phyloP scores from a whole-genome alignment of 2,329 filamentous ascomycete species.

The Talaromyces sp. region DNA sequence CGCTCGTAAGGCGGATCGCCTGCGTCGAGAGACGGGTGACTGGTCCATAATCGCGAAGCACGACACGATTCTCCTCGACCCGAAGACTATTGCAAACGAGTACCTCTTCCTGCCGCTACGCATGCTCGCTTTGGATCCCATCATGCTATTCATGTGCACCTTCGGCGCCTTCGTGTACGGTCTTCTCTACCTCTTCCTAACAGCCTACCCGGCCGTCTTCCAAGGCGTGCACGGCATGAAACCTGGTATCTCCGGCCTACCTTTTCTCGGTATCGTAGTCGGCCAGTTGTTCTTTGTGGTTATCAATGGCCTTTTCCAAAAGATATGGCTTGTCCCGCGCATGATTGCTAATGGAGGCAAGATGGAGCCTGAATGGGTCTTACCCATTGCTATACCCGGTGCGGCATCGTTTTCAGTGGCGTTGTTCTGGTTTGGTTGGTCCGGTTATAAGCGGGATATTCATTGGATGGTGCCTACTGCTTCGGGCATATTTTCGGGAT shows the following conservation, averaged over 20 bases:
- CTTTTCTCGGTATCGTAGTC: slow-evolving; percentile 50
- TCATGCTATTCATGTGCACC: slow-evolving; percentile 49
- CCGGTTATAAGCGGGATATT: slow-evolving; percentile 47
- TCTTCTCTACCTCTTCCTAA: slow-evolving; percentile 48
- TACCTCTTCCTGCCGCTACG: slow-evolving; percentile 50
- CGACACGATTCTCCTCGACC: slow-evolving; percentile 31
- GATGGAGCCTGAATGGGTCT: slow-evolving; percentile 48
- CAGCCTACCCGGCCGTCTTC: slow-evolving; percentile 53
- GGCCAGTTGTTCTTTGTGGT: slow-evolving; percentile 39
- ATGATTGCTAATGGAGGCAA: slow-evolving; percentile 40
- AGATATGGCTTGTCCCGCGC: slow-evolving; percentile 31
- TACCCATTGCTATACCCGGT: slow-evolving; percentile 56
- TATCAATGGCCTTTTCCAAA: slow-evolving; percentile 44
- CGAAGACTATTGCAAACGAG: slow-evolving; percentile 36
- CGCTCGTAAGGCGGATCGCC: slow-evolving; percentile 35
- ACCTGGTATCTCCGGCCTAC: slow-evolving; percentile 45
- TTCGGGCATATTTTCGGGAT: slow-evolving; percentile 60
- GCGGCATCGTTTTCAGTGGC: slow-evolving; percentile 53
- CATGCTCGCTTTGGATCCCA: slow-evolving; percentile 56
- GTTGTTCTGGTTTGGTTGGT: slow-evolving; percentile 62
- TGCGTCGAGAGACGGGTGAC: slow-evolving; percentile 46
- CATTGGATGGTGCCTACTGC: slow-evolving; percentile 58
- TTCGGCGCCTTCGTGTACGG: slow-evolving; percentile 50
- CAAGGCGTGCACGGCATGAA: slow-evolving; percentile 48
- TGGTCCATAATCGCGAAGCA: slow-evolving; percentile 32